Evolutionary conservation across 2,329 filamentous ascomycete genomes (phyloP).

Genomic region (Blumeriella jaapii): DNA sequence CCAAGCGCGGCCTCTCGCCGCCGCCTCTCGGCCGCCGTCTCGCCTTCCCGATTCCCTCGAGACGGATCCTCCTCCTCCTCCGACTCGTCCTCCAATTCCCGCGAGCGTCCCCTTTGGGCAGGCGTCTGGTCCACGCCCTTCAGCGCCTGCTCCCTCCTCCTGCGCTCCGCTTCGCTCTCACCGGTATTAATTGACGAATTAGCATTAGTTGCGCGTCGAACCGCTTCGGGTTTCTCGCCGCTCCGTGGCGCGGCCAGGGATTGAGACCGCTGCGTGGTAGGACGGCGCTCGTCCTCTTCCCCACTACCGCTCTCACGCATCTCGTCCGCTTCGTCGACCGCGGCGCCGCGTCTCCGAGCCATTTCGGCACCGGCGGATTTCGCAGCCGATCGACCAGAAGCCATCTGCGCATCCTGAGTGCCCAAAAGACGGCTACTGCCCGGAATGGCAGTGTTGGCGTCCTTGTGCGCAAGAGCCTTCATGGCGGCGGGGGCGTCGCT

Average conservation of each 20-base stretch:
- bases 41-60: slow-evolving; percentile 25
- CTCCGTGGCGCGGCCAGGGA: not conserved
- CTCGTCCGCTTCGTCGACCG: slow-evolving; percentile 7
- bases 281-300: slow-evolving; percentile 21
- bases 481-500: slow-evolving; percentile 22
- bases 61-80: slow-evolving; percentile 25
- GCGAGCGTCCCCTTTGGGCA: slow-evolving; percentile 9
- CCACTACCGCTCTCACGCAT: not conserved
- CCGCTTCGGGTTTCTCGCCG: not conserved
- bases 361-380: slow-evolving; percentile 15
- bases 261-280: not conserved
- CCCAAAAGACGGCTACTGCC: slow-evolving; percentile 19
- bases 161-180: slow-evolving; percentile 61
- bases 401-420: slow-evolving; percentile 28
- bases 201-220: not conserved
- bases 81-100: slow-evolving; percentile 1
- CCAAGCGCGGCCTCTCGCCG: slow-evolving; percentile 65
- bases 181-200: slow-evolving; percentile 22
- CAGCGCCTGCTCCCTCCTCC: slow-evolving; percentile 46
- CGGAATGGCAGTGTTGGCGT: slow-evolving; percentile 17
- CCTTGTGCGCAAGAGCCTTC: slow-evolving; percentile 24
- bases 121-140: slow-evolving; percentile 31
- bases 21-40: slow-evolving; percentile 65
- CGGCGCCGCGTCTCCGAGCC: slow-evolving; percentile 12
- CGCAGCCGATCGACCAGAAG: slow-evolving; percentile 7